Base-by-base conservation (phyloP, 805 yeast species). In the Candida mattraensis region DNA sequence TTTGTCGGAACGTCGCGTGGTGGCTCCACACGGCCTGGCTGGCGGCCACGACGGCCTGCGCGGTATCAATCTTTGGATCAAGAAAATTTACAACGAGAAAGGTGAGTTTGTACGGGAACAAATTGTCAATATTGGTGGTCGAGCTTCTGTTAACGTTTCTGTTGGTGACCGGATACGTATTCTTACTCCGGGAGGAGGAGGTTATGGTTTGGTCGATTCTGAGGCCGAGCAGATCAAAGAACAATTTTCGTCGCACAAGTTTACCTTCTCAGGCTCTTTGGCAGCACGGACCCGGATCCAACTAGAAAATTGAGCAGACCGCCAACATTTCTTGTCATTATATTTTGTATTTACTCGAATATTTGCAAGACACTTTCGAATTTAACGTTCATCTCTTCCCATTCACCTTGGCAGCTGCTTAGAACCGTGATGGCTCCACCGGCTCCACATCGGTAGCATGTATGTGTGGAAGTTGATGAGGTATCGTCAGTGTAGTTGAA, bases 381-480 rank as follows among this genome's bases (percentile, higher is more conserved):
- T 60, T 93, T 93, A 9, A 83, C 64, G 30, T 70, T 59, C 95
- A 93, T 83, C 56, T 93, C 99, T 19, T 87, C 88, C 83, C 93
- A 86, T 59, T 93, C 99, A 3, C 82, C 91, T 16, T 76, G 76
- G n/a, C 70, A 66, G 17, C 86, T 78, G 55, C 96, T 87, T 42
- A 93, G 66, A 3, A 88, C 89, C 0, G 98, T 93, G 28, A 93
- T 80, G 12, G 98, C 99, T 4, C 99, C 99, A 11, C 99, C 99
- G 6, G 99, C 99, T 1, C 99, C 99, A 36, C 91, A 76, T 44
- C 87, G 69, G 95, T 96, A 93, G 2, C 64, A 61, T 10, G 51
- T 44, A 1, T 45, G 43, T 2, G 36, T 39, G 4, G 50, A 52
- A 1, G 28, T 31, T 9, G 30, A 30, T 12, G 35, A 28, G 10